Evolutionary conservation across 2,329 filamentous ascomycete genomes (phyloP).

Genomic region (Ustilaginoidea virens): DNA sequence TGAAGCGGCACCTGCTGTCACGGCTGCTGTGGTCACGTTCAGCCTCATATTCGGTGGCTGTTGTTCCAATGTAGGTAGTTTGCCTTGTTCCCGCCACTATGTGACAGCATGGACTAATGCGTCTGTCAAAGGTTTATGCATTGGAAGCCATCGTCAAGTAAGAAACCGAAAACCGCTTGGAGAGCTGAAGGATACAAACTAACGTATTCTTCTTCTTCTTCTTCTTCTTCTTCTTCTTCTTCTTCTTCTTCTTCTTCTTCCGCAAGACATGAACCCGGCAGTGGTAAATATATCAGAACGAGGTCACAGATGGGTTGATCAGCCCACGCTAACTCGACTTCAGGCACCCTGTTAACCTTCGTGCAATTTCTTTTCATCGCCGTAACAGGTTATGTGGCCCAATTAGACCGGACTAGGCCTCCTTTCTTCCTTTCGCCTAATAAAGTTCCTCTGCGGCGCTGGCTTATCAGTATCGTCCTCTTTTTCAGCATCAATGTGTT

Average conservation of each 20-base stretch:
- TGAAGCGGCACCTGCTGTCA: slow-evolving; percentile 16
- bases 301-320: not conserved
- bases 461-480: slow-evolving; percentile 75
- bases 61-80: slow-evolving; percentile 64
- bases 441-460: slow-evolving; percentile 68
- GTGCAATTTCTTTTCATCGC: slow-evolving; percentile 79
- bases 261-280: slow-evolving; percentile 74
- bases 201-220: slow-evolving; percentile 17
- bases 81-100: not conserved
- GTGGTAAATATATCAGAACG: slow-evolving; percentile 40
- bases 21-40: slow-evolving; percentile 52
- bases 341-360: slow-evolving; percentile 75
- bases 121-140: slow-evolving; percentile 64
- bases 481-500: slow-evolving; percentile 91
- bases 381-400: slow-evolving; percentile 58
- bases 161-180: no score
- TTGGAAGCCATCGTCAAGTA: slow-evolving; percentile 91
- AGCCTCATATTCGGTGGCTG: slow-evolving; percentile 88
- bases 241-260: no score
- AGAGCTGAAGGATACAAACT: no score
- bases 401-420: slow-evolving; percentile 51
- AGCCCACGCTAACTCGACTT: slow-evolving; percentile 2
- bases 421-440: slow-evolving; percentile 63
- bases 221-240: slow-evolving; percentile 17
- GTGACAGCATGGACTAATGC: not conserved